Evolutionary conservation across 2,329 filamentous ascomycete species (phyloP), one percentile per base, ranked within the genome.

Genomic region (Monilinia polystroma): DNA sequence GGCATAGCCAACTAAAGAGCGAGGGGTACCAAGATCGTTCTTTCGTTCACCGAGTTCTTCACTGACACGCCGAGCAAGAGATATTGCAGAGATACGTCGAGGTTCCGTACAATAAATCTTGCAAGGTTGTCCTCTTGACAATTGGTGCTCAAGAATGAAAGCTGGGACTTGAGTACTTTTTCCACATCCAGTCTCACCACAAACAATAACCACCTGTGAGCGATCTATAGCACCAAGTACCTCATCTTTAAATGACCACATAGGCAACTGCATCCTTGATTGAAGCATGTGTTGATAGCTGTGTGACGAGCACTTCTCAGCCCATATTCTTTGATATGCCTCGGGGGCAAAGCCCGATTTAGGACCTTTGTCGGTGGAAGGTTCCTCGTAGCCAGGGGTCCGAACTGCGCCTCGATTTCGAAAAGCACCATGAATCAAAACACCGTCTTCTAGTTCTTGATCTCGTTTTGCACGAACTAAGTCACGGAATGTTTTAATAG

Each of bases 111-210:
- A 97, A 76, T 94, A 98, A 14, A 99, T 88, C 75, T 96, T 97
- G 79, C 93, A 98, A 6, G 87, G 81, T 70, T 87, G 89, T 5
- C 93, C 94, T 69, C 89, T 85, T 3, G 87, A 85, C 60, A 99
- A 84, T 75, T 97, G 90, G 73, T 97, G 87, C 77, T 99, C 95
- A 10, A 99, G 82, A 64, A 99, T 86, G 75, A 96, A 98, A 0
- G 93, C 89, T 6, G 95, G 95, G n/a, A 97, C 90, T 75, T 99
- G 95, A 0, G 95, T 99, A 78, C 93, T 97, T 81, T 99, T 99
- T 70, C 95, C 95, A 76, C 90, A 97, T 72, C 95, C 95, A 3
- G 95, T 99, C 79, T 99, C 95, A 76, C 95, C 95, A 76, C 94
- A 98, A 41, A 99, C 86, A 68, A 99, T 97, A 12, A 95, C 88